Base-by-base conservation (phyloP, 306 rosid genomes). In the Herpetospermum pedunculosum region DNA sequence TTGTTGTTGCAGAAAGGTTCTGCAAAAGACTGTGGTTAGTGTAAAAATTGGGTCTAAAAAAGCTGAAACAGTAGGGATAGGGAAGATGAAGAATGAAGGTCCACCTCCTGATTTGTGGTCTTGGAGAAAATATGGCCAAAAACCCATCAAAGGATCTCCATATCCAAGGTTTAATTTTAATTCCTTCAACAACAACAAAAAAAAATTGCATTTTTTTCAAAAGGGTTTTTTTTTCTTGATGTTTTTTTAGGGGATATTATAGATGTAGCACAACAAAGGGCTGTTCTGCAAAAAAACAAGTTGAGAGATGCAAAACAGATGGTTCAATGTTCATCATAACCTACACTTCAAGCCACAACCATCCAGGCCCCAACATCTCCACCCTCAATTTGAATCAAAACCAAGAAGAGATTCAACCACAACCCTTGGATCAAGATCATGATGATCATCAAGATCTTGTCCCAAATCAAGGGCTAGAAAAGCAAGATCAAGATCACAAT, bases 51-150 rank as follows among this genome's bases (percentile, higher is more conserved):
- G 92, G 82, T 81, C 81, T 49, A 81, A 79, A 75, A 87, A 87
- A 83, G 90, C 79, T 30, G 40, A n/a, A n/a, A n/a, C 40, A 58
- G 15, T 30, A 49, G 88, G 96, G 60, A 86, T 30, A 40, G 88
- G 96, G 70, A 92, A 87, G 77, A 53, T 86, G 65, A 90, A 90
- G 89, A 92, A 88, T 71, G 98, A 92, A 88, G 97, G 97, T 9
- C 81, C 87, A 35, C 96, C 97, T 80, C 86, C 92, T 30, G 98
- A 92, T 84, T 83, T 81, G 43, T 90, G 98, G 98, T 92, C 98
- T 71, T 92, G 98, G 98, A 92, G 98, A 79, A 92, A 90, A 83
- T 92, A 92, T 86, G 98, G 98, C 70, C 98, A 92, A 54, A 92
- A 92, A 49, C 96, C 98, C 19, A 92, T 92, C 58, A 92, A 92